phyloP scores from a whole-genome alignment of 257 asterid genomes.

The Euphrasia confusa region DNA sequence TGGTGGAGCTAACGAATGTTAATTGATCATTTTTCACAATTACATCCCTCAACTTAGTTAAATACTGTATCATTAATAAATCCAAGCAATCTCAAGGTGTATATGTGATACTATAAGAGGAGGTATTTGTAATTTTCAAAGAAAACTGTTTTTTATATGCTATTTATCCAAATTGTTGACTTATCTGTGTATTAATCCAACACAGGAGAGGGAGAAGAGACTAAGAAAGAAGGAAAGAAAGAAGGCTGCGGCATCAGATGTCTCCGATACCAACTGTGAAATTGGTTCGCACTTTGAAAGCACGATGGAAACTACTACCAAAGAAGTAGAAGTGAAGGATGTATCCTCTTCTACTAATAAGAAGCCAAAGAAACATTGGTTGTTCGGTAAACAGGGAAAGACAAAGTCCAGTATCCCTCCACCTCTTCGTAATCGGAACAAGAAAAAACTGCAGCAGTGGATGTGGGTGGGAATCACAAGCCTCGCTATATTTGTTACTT shows the following conservation, averaged over 20 bases:
- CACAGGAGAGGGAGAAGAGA: slow-evolving; percentile 88
- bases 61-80: not conserved
- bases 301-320: slow-evolving; percentile 28
- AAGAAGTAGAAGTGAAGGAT: slow-evolving; percentile 49
- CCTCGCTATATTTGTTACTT: slow-evolving; percentile 41
- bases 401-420: slow-evolving; percentile 63
- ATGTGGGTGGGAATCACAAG: slow-evolving; percentile 54
- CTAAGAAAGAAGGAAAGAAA: slow-evolving; percentile 80
- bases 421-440: slow-evolving; percentile 70
- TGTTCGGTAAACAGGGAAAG: slow-evolving; percentile 52
- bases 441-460: slow-evolving; percentile 80
- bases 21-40: not conserved
- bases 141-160: not conserved
- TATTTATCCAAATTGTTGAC: not conserved
- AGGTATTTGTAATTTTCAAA: not conserved
- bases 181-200: slow-evolving; percentile 13
- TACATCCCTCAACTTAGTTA: not conserved
- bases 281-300: slow-evolving; percentile 40
- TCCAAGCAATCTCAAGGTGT: not conserved
- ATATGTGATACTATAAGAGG: too few species aligned
- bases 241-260: slow-evolving; percentile 46
- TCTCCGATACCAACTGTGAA: slow-evolving; percentile 37
- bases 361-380: slow-evolving; percentile 40
- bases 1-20: not conserved
- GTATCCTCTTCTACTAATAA: slow-evolving; percentile 24